A percentile compares a stretch with the other conserved stretches of the same genome.
Conservation (phyloP, 768 basidiomycete species). For the Collybia mongolica region DNA sequence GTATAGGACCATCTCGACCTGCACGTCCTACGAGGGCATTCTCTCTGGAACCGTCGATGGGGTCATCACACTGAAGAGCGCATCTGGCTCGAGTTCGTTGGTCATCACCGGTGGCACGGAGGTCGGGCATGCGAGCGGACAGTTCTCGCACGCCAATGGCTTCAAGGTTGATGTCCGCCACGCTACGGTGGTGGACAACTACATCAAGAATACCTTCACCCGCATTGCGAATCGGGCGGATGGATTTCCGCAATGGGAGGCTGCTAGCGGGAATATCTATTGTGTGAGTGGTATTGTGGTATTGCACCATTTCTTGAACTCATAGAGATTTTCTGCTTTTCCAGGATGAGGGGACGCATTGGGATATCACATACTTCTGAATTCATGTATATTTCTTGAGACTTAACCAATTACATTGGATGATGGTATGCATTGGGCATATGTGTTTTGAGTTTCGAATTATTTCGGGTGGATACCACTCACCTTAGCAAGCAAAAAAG, state of each 20-base stretch:
- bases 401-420: too few species aligned
- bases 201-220: conserved; percentile 21
- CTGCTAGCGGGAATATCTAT: conserved; percentile 25
- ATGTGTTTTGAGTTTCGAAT: too few species aligned
- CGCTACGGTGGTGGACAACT: conserved; percentile 19
- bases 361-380: too few species aligned
- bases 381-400: too few species aligned
- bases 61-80: conserved; percentile 25
- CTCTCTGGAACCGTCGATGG: conserved; percentile 26
- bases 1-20: conserved; percentile 16
- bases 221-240: conserved; percentile 23
- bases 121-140: conserved; percentile 26
- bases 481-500: too few species aligned
- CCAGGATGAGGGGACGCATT: too few species aligned
- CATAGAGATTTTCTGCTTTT: neutral
- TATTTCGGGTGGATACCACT: too few species aligned
- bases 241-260: conserved; percentile 26
- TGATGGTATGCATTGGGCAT: too few species aligned
- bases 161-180: conserved; percentile 27
- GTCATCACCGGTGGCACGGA: conserved; percentile 68
- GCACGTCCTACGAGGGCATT: conserved; percentile 25
- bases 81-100: conserved; percentile 57
- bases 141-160: conserved; percentile 23
- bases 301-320: neutral
- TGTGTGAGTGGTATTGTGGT: conserved; percentile 16